Evolutionary conservation across 2,329 filamentous ascomycete genomes (phyloP).

Genomic region (Zasmidium cellare): DNA sequence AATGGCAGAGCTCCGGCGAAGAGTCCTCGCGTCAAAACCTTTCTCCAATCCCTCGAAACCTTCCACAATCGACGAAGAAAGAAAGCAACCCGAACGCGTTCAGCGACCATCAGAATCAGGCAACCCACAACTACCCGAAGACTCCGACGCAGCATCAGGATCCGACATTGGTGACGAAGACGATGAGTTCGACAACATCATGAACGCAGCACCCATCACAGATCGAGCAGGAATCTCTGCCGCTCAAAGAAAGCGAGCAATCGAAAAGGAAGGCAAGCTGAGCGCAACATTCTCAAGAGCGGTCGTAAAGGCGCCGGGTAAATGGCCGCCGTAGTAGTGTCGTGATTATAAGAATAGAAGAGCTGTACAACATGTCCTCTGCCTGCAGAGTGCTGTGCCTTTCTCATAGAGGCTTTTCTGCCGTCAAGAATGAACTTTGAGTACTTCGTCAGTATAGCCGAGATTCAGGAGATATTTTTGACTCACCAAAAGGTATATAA

Average conservation of each 20-base stretch:
- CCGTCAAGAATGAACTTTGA: not conserved
- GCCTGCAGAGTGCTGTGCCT: not conserved
- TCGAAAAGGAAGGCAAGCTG: conserved; percentile 44
- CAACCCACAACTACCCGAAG: conserved; percentile 34
- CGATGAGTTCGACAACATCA: conserved; percentile 88
- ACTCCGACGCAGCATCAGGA: conserved; percentile 69
- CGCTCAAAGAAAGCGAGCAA: conserved; percentile 57
- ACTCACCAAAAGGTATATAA: not conserved
- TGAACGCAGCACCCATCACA: conserved; percentile 84
- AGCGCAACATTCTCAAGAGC: conserved; percentile 52
- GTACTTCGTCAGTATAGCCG: not conserved
- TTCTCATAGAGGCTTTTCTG: not conserved
- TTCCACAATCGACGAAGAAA: conserved; percentile 46
- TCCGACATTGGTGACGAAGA: conserved; percentile 68
- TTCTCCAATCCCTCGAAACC: conserved; percentile 61
- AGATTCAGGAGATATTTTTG: not conserved
- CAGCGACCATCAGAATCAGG: conserved; percentile 54
- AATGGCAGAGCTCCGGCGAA: conserved; percentile 88
- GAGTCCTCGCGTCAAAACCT: conserved; percentile 87
- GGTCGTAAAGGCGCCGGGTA: conserved; percentile 50
- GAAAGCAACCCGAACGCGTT: conserved; percentile 63
- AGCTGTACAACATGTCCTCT: not conserved
- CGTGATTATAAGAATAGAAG: not conserved
- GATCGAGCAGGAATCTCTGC: conserved; percentile 75
- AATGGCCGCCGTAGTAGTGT: conserved; percentile 34